phyloP scores from a whole-genome alignment of 139 green algal genomes.

The Nannochloris sp. region DNA sequence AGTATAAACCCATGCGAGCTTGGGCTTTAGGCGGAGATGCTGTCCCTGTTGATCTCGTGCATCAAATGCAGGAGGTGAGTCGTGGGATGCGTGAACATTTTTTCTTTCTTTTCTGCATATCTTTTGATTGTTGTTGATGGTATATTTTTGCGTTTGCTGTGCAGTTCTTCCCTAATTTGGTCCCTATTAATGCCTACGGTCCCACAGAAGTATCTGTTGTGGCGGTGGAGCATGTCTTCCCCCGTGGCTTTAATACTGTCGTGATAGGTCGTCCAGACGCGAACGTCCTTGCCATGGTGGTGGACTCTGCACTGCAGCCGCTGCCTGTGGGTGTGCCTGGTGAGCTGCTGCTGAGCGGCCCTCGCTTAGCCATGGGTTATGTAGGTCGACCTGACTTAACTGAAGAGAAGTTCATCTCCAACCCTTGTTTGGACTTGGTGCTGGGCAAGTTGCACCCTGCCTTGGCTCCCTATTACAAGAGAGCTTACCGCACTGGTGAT shows the following conservation, averaged over 20 bases:
- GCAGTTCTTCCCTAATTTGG: background rate
- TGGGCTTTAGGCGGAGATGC: conserved; percentile 4
- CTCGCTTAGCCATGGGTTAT: conserved; percentile 32
- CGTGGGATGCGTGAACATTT: no score
- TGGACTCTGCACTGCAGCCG: conserved; percentile 13
- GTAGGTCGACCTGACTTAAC: conserved; percentile 21
- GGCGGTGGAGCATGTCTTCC: background rate
- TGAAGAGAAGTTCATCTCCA: conserved; percentile 25
- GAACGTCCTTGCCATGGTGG: conserved; percentile 35
- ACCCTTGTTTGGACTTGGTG: conserved; percentile 9
- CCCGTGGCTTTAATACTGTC: background rate
- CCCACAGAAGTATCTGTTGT: conserved; percentile 35
- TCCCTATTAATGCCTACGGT: conserved; percentile 24
- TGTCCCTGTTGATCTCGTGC: conserved; percentile 14
- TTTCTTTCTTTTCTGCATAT: no score
- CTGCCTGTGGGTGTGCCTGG: conserved; percentile 25
- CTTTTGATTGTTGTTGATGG: no score
- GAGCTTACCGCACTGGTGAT: conserved; percentile 33
- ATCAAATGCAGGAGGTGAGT: background rate
- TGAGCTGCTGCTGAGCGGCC: conserved; percentile 42
- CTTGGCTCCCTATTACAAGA: no score
- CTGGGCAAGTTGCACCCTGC: no score
- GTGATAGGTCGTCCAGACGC: conserved; percentile 29
- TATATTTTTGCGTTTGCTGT: no score
- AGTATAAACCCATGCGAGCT: conserved; percentile 1